Conservation (phyloP, 805 yeast genomes). For the Saturnispora zaruensis region DNA sequence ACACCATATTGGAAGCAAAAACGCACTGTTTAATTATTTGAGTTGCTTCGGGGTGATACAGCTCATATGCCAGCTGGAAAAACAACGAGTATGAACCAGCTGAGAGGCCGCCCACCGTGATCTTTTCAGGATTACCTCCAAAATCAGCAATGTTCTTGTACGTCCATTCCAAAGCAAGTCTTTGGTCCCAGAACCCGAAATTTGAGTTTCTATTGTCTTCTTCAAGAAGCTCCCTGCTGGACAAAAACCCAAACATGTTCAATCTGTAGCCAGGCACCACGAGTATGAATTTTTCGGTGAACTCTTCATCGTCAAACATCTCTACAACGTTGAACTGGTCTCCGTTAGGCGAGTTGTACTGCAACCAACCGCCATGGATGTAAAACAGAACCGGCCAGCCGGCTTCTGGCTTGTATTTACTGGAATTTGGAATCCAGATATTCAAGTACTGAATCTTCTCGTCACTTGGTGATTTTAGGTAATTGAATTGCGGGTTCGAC, state of each 20-base stretch:
- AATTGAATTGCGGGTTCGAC: slow-evolving; percentile 22
- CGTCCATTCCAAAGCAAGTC: slow-evolving; percentile 39
- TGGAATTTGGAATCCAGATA: slow-evolving; percentile 32
- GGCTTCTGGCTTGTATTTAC: slow-evolving; percentile 25
- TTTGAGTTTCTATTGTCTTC: slow-evolving; percentile 26
- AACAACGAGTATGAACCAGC: slow-evolving; percentile 40
- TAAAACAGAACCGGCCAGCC: slow-evolving; percentile 38
- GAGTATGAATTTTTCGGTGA: slow-evolving; percentile 29
- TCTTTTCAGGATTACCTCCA: slow-evolving; percentile 38
- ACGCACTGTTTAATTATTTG: slow-evolving; percentile 33
- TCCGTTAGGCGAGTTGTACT: slow-evolving; percentile 26
- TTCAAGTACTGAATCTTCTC: slow-evolving; percentile 31
- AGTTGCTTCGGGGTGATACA: slow-evolving; percentile 32
- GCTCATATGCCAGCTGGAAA: slow-evolving; percentile 35
- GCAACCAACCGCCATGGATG: slow-evolving; percentile 39
- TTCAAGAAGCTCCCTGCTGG: slow-evolving; percentile 31
- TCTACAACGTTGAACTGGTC: slow-evolving; percentile 20
- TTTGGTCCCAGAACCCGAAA: slow-evolving; percentile 41
- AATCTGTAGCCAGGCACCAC: slow-evolving; percentile 35
- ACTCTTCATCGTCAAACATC: slow-evolving; percentile 23
- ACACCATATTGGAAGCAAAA: slow-evolving; percentile 31
- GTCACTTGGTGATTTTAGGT: slow-evolving; percentile 22
- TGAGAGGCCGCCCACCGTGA: slow-evolving; percentile 39
- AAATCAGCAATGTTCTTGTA: slow-evolving; percentile 33
- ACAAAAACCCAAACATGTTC: slow-evolving; percentile 31